Conservation (phyloP, 2,329 filamentous ascomycete genomes). For the Alternaria ethzedia region DNA sequence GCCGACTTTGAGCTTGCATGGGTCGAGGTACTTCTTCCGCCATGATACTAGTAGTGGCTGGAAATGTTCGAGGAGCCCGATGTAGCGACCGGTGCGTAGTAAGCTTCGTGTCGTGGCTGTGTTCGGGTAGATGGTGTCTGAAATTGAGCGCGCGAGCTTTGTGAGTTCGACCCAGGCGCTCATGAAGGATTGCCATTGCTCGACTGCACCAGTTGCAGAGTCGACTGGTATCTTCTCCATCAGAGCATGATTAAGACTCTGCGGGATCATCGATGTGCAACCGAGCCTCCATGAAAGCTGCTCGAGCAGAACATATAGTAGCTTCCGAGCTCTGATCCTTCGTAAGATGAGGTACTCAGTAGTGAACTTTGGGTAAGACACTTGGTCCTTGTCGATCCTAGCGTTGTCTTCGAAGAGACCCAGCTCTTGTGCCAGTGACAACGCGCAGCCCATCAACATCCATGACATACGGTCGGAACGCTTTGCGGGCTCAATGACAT, state of each 20-base stretch:
- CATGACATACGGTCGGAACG: conserved; percentile 66
- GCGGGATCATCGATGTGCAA: conserved; percentile 60
- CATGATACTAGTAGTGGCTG: conserved; percentile 50
- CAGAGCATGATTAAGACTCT: conserved; percentile 49
- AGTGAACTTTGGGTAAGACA: conserved; percentile 42
- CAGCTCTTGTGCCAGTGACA: conserved; percentile 61
- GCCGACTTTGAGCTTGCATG: conserved; percentile 45
- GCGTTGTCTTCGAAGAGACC: conserved; percentile 56
- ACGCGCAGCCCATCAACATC: conserved; percentile 63
- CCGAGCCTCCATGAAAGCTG: conserved; percentile 60
- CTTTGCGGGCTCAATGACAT: conserved; percentile 62
- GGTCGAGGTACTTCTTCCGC: conserved; percentile 49
- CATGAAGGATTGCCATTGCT: conserved; percentile 60
- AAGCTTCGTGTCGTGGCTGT: conserved; percentile 49
- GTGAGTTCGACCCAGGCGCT: conserved; percentile 56
- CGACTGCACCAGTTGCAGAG: conserved; percentile 43
- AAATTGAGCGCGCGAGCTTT: conserved; percentile 58
- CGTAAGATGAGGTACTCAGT: conserved; percentile 40
- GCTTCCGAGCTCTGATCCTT: conserved; percentile 43
- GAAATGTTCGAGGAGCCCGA: conserved; percentile 57
- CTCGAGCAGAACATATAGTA: conserved; percentile 56
- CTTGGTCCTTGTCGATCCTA: conserved; percentile 44
- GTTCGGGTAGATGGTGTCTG: conserved; percentile 61
- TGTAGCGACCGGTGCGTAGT: conserved; percentile 58
- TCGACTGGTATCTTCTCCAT: conserved; percentile 51